phyloP scores from a whole-genome alignment of 1,284 basidiomycete genomes.

The Cryptococcus neoformans region DNA sequence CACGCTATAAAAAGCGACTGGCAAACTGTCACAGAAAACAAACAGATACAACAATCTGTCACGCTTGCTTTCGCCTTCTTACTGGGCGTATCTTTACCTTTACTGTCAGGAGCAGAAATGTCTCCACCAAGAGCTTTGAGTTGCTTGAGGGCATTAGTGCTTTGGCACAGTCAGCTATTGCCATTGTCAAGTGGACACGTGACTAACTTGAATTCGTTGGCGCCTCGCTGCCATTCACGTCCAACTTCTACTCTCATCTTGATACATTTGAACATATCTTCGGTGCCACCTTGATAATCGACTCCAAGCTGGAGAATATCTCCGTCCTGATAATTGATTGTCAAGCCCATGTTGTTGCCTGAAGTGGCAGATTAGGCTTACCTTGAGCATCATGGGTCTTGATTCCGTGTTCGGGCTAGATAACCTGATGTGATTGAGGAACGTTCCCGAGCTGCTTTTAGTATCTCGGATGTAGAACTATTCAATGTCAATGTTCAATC shows the following conservation, averaged over 20 bases:
- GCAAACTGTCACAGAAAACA: conserved; percentile 90
- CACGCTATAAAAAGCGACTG: conserved; percentile 93
- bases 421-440: conserved; percentile 91
- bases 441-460: conserved; percentile 86
- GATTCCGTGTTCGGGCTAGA: conserved; percentile 79
- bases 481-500: neutral
- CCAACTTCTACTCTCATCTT: conserved; percentile 90
- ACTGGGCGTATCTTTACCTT: conserved; percentile 16
- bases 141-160: conserved; percentile 46
- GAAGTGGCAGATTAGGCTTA: conserved; percentile 9
- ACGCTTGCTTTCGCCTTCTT: conserved; percentile 50
- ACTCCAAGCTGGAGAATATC: conserved; percentile 95
- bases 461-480: conserved; percentile 89
- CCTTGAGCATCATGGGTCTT: conserved; percentile 70
- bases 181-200: neutral
- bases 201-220: conserved; percentile 93
- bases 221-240: conserved; percentile 81
- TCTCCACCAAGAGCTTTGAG: conserved; percentile 40
- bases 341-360: too few relatives aligned
- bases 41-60: conserved; percentile 94
- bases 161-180: conserved; percentile 12
- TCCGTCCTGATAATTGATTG: conserved; percentile 59
- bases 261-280: conserved; percentile 97
- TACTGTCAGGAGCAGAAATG: conserved; percentile 14
- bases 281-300: conserved; percentile 95